These are phyloP conservation scores for Passalora sequoiae DNA, from an alignment of 2,329 filamentous ascomycete genomes.

Conservation along the genomic window DNA sequence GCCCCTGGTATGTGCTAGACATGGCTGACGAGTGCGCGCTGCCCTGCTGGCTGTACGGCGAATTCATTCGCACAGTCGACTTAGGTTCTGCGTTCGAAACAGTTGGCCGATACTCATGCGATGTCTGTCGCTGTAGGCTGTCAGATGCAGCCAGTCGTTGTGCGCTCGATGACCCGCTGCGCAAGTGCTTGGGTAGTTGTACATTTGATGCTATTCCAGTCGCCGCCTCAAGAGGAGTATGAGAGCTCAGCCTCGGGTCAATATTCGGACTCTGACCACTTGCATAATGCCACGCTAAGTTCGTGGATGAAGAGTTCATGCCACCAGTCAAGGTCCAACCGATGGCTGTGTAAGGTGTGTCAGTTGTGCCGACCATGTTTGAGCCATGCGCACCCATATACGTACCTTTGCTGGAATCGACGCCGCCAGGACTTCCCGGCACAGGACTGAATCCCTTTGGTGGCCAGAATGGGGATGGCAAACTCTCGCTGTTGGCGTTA, in stretches of 20 bases:
- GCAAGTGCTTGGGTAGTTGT: slow-evolving; percentile 10
- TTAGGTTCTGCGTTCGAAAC: slow-evolving; percentile 12
- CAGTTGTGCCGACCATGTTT: not conserved
- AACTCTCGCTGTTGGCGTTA: slow-evolving; percentile 20
- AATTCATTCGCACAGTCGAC: slow-evolving; percentile 45
- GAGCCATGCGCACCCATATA: slow-evolving; percentile 12
- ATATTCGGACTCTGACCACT: slow-evolving; percentile 36
- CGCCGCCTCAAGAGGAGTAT: slow-evolving; percentile 10
- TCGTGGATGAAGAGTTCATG: slow-evolving; percentile 78
- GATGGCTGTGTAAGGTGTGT: slow-evolving; percentile 48
- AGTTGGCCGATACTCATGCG: slow-evolving; percentile 8
- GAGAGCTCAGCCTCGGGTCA: slow-evolving; percentile 16
- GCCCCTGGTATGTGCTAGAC: slow-evolving; percentile 6
- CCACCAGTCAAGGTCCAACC: slow-evolving; percentile 86
- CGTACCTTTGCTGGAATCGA: slow-evolving; percentile 49
- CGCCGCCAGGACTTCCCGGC: slow-evolving; percentile 44
- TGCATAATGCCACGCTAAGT: slow-evolving; percentile 74
- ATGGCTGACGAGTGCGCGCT: slow-evolving; percentile 13
- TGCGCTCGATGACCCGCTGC: slow-evolving; percentile 8
- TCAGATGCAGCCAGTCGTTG: slow-evolving; percentile 7
- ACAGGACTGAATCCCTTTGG: slow-evolving; percentile 22
- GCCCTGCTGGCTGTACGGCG: slow-evolving; percentile 36
- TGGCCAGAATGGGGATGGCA: slow-evolving; percentile 22
- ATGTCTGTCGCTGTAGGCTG: slow-evolving; percentile 5
- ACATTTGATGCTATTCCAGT: slow-evolving; percentile 9